phyloP scores from a whole-genome alignment of 257 asterid species.

The Gentiana dahurica region DNA sequence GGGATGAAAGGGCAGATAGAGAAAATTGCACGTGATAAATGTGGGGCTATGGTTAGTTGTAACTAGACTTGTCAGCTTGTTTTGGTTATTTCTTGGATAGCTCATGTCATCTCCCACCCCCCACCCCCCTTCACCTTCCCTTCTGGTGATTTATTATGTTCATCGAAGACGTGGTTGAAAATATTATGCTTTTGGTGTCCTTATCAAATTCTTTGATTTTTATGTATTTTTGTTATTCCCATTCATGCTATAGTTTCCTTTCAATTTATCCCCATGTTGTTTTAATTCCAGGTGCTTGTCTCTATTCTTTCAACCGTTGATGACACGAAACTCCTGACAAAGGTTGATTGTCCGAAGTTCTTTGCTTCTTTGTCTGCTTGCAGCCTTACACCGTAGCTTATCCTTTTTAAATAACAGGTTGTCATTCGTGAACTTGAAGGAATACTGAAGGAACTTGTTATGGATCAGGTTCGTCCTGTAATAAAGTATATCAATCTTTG shows the following conservation, averaged over 20 bases:
- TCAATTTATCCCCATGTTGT: too few relatives aligned
- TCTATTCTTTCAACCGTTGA: conserved; percentile 77
- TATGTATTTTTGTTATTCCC: neutral
- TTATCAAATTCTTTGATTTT: neutral
- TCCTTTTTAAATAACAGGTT: conserved; percentile 28
- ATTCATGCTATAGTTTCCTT: too few relatives aligned
- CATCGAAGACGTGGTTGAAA: too few relatives aligned
- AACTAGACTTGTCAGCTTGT: too few relatives aligned
- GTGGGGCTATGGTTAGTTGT: conserved; percentile 46
- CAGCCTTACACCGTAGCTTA: neutral
- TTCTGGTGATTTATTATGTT: too few relatives aligned
- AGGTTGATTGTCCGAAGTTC: conserved; percentile 40
- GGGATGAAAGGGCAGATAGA: conserved; percentile 72
- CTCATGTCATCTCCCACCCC: too few relatives aligned
- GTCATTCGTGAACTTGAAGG: conserved; percentile 61
- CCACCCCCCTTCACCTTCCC: too few relatives aligned
- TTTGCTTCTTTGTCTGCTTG: neutral
- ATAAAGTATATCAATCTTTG: neutral
- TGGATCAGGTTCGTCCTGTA: conserved; percentile 56
- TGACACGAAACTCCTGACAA: conserved; percentile 84
- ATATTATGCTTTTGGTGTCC: too few relatives aligned
- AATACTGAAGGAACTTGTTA: conserved; percentile 50
- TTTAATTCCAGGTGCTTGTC: conserved; percentile 53
- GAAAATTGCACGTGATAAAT: conserved; percentile 67
- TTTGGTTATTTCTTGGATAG: too few relatives aligned